Evolutionary conservation across 306 rosid species (phyloP), one percentile per base, ranked within the genome.

Genomic region (Crotalaria pallida): DNA sequence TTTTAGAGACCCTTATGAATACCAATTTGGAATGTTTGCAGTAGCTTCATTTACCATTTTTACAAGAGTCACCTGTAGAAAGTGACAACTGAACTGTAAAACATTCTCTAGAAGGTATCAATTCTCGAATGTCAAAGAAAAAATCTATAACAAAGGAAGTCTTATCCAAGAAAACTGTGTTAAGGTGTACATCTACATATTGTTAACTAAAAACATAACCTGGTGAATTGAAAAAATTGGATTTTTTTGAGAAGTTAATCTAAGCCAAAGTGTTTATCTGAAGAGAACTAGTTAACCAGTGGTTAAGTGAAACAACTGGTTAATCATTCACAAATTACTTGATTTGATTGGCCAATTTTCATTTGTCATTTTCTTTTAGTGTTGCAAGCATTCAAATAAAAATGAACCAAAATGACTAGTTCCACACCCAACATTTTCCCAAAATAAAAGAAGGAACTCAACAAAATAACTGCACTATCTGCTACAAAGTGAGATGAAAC

Each of bases 11-110:
- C 16, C 40, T 77, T 79, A 86, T 23, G 90, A 75, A 52, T 77
- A 80, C 97, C 98, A 92, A 72, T 88, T 92, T 24, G 96, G 93
- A 83, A 88, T 88, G 80, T 77, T 89, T 77, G 73, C 88, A 0
- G 96, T 86, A 50, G 98, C 98, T 76, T 89, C 98, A 58, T 92
- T 92, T 18, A 92, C 86, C 98, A 89, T 92, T 75, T 82, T 92
- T 56, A 89, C 98, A 38, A 92, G 82, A 26, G 98, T 92, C 81
- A 85, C 98, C 98, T 92, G 86, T 67, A 77, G 49, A 29, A 57
- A 7, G n/a, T 36, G 55, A 45, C 24, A 36, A 18, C n/a, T 7
- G 0, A 18, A 18, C 63, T 58, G 55, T 71, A 17, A 24, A 69
- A 67, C 6, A 40, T 65, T 62, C 27, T 1, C 19, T 12, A 16